These are phyloP conservation scores for Curvularia eragrostidis DNA, from an alignment of 2,329 filamentous ascomycete genomes.

Conservation along the genomic window DNA sequence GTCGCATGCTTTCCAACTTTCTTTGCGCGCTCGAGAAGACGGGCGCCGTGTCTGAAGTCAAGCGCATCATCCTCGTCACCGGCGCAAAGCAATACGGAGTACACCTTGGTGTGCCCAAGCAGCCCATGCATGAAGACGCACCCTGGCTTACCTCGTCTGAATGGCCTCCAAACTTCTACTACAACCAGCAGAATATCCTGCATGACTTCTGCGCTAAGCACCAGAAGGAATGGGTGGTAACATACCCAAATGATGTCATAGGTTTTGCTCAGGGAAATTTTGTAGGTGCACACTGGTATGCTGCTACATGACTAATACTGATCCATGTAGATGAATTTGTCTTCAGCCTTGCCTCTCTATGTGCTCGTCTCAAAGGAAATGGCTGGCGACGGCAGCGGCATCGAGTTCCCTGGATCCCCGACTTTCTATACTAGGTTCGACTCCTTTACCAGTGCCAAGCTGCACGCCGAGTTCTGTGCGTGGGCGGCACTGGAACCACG, in stretches of 20 bases:
- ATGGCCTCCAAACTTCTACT: constrained; percentile 59
- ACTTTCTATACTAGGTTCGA: constrained; percentile 42
- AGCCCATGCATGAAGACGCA: constrained; percentile 58
- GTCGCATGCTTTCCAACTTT: constrained; percentile 58
- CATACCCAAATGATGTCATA: constrained; percentile 56
- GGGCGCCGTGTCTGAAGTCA: constrained; percentile 52
- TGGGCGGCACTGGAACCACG: constrained; percentile 45
- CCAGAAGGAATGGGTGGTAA: constrained; percentile 53
- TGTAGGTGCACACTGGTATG: neutral
- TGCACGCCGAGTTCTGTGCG: constrained; percentile 40
- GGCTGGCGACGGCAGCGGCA: neutral
- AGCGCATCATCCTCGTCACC: constrained; percentile 58
- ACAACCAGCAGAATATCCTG: constrained; percentile 57
- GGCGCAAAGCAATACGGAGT: constrained; percentile 63
- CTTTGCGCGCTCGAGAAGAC: constrained; percentile 55
- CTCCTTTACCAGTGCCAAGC: constrained; percentile 32
- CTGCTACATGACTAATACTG: no score
- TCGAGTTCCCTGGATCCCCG: constrained; percentile 39
- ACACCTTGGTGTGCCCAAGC: constrained; percentile 57
- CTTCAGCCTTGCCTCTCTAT: constrained; percentile 40
- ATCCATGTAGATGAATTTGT: constrained; percentile 50
- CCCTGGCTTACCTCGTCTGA: constrained; percentile 50
- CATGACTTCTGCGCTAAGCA: constrained; percentile 38
- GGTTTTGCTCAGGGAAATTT: constrained; percentile 52
- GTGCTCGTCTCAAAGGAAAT: constrained; percentile 38